Conservation (phyloP, 495 filamentous ascomycete species). For the Penicillium salamii region DNA sequence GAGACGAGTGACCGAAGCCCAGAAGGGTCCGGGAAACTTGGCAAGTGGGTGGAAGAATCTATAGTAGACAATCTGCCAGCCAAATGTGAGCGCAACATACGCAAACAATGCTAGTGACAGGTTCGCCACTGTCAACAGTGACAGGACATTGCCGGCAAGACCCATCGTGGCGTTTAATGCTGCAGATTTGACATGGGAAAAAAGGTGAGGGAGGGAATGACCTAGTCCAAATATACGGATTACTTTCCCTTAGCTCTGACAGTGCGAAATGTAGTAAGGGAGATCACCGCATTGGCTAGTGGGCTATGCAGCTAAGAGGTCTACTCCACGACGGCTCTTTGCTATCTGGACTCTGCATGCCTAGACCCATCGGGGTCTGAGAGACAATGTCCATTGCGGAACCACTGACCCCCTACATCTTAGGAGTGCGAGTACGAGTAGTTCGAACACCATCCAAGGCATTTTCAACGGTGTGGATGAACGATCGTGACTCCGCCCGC, state of each 20-base stretch:
- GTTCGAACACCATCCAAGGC: not conserved
- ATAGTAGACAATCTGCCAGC: constrained; percentile 45
- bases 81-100: constrained; percentile 26
- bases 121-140: constrained; percentile 33
- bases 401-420: too few species aligned
- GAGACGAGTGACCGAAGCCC: constrained; percentile 48
- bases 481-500: not conserved
- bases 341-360: not conserved
- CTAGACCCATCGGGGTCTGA: constrained; percentile 1
- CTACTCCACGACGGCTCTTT: not conserved
- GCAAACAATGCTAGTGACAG: constrained; percentile 20
- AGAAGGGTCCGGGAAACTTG: constrained; percentile 53
- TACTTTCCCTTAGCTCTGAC: not conserved
- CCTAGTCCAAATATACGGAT: not conserved
- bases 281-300: constrained; percentile 10
- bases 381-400: too few species aligned
- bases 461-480: not conserved
- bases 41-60: constrained; percentile 52
- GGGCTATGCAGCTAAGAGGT: not conserved
- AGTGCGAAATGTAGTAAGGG: constrained; percentile 8
- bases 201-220: not conserved
- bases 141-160: constrained; percentile 25
- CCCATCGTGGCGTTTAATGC: constrained; percentile 21
- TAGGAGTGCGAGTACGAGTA: too few species aligned
- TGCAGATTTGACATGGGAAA: constrained; percentile 4